phyloP scores from a whole-genome alignment of 371 early-diverging fungal genomes.

The Furculomyces boomerangus region DNA sequence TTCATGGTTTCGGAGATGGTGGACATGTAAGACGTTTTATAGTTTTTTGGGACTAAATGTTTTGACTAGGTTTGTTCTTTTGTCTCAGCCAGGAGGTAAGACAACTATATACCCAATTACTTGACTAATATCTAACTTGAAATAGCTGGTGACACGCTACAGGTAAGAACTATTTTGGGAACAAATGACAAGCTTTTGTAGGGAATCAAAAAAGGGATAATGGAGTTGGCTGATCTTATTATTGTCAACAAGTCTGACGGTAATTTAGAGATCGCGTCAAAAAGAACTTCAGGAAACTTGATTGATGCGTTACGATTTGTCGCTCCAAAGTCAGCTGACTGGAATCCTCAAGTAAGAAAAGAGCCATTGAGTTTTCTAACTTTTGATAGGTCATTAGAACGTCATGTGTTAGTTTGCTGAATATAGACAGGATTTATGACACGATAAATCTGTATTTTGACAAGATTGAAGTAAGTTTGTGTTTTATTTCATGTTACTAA shows the following conservation, averaged over 20 bases:
- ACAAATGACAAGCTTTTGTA: constrained; percentile 12
- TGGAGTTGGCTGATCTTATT: constrained; percentile 58
- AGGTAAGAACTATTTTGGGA: not conserved
- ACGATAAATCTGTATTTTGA: constrained; percentile 34
- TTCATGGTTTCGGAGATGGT: constrained; percentile 73
- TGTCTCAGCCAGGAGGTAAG: constrained; percentile 15
- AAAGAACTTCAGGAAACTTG: constrained; percentile 19
- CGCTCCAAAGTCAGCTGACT: not conserved
- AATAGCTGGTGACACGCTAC: constrained; percentile 40
- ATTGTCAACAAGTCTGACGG: constrained; percentile 68
- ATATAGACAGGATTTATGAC: constrained; percentile 47
- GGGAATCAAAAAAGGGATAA: constrained; percentile 69
- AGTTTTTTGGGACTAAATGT: not conserved
- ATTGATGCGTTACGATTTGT: not conserved
- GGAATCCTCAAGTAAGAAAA: constrained; percentile 5
- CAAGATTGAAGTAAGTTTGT: constrained; percentile 2
- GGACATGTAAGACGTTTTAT: constrained; percentile 29
- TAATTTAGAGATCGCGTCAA: constrained; percentile 35
- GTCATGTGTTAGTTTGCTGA: constrained; percentile 34
- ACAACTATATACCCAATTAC: not conserved
- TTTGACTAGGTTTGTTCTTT: constrained; percentile 8
- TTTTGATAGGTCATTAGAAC: constrained; percentile 30
- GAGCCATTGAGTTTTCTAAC: not conserved
- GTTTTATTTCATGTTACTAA: constrained; percentile 4
- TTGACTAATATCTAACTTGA: constrained; percentile 24